These are phyloP conservation scores for Fusarium buharicum DNA, from an alignment of 2,329 filamentous ascomycete species.

Conservation along the genomic window DNA sequence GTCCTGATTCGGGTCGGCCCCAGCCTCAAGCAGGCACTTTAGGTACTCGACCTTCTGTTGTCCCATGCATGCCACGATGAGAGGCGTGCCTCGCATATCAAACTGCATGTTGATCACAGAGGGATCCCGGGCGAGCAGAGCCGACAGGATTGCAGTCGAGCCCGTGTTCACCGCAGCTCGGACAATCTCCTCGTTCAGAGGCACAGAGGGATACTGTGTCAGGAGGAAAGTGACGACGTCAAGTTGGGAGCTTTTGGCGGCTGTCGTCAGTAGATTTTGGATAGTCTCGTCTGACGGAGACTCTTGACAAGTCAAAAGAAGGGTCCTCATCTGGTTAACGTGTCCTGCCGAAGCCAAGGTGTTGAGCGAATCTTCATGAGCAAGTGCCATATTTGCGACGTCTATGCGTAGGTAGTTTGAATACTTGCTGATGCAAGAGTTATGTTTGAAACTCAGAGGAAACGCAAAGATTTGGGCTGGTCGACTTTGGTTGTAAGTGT, in stretches of 20 bases:
- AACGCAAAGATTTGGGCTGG: too few species aligned
- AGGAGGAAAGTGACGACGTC: not conserved
- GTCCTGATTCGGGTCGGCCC: conserved; percentile 1
- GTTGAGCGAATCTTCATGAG: not conserved
- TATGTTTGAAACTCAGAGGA: too few species aligned
- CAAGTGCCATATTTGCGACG: fast-evolving
- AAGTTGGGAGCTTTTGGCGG: fast-evolving
- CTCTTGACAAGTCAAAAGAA: not conserved
- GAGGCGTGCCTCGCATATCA: conserved; percentile 1
- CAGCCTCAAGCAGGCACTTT: not conserved
- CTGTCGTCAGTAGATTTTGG: not conserved
- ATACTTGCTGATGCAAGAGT: not conserved
- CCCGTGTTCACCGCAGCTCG: not conserved
- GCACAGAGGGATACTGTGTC: fast-evolving
- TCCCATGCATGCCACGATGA: not conserved
- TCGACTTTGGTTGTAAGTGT: too few species aligned
- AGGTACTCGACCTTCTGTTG: not conserved
- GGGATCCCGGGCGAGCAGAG: not conserved
- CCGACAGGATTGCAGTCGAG: not conserved
- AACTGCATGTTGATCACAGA: conserved; percentile 6
- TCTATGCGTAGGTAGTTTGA: fast-evolving
- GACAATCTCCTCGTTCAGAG: not conserved
- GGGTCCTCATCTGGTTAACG: fast-evolving
- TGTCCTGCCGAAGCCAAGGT: not conserved
- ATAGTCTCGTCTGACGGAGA: not conserved